These are phyloP conservation scores for Scheffersomyces quercinus DNA, from an alignment of 1,139 yeast species.

Conservation along the genomic window DNA sequence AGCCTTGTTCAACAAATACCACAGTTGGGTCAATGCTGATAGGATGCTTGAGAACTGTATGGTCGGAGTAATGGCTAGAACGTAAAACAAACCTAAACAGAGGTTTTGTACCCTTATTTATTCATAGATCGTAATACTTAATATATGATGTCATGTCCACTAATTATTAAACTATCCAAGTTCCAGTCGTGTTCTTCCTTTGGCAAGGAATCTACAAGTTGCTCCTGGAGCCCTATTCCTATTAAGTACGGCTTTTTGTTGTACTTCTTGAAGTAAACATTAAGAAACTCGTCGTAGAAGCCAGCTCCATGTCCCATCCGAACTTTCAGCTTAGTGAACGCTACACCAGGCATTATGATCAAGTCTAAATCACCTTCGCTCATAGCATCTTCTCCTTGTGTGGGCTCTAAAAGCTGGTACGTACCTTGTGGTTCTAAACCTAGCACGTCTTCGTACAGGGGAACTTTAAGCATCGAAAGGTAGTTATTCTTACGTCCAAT, in stretches of 20 bases:
- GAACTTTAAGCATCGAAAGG: constrained; percentile 58
- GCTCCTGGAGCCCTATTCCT: constrained; percentile 73
- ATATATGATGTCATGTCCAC: constrained; percentile 19
- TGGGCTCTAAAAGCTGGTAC: constrained; percentile 71
- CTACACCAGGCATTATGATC: constrained; percentile 83
- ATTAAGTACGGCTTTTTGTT: constrained; percentile 44
- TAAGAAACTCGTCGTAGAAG: constrained; percentile 78
- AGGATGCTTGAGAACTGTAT: constrained; percentile 75
- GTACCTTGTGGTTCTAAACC: constrained; percentile 65
- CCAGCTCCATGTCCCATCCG: constrained; percentile 95
- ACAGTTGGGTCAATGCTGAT: constrained; percentile 88
- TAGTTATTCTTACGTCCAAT: constrained; percentile 42
- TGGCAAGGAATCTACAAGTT: constrained; percentile 62
- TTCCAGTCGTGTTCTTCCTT: constrained; percentile 68
- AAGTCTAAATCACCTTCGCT: constrained; percentile 57
- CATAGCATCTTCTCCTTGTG: constrained; percentile 35
- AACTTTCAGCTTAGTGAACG: constrained; percentile 55
- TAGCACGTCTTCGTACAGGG: constrained; percentile 40
- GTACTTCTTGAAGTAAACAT: constrained; percentile 42
- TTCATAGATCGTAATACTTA: not conserved
- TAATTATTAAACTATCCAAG: constrained; percentile 59
- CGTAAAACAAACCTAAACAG: not conserved
- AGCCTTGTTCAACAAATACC: constrained; percentile 72
- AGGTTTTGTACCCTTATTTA: too few relatives aligned
- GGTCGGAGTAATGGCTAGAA: constrained; percentile 54